These are phyloP conservation scores for Malania oleifera DNA, from an alignment of 164 flowering plant genomes.

Conservation along the genomic window DNA sequence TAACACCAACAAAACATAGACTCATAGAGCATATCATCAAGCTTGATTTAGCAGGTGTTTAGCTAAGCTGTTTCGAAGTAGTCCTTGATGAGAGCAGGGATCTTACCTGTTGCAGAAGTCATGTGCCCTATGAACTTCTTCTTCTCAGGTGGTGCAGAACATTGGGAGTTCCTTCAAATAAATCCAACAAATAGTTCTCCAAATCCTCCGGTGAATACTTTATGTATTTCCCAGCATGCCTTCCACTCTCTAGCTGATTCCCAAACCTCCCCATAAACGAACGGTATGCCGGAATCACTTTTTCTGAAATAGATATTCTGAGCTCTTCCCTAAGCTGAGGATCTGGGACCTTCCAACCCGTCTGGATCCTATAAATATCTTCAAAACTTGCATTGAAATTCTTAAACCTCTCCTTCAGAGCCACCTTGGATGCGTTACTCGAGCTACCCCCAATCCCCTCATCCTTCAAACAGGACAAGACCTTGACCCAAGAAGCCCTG, in stretches of 20 bases:
- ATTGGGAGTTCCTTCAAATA: constrained; percentile 68
- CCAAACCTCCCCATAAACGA: constrained; percentile 72
- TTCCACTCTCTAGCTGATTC: constrained; percentile 65
- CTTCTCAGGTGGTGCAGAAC: constrained; percentile 50
- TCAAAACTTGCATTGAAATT: constrained; percentile 72
- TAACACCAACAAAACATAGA: constrained; percentile 20
- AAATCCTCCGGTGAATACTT: constrained; percentile 78
- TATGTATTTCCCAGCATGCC: constrained; percentile 71
- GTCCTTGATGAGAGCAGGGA: constrained; percentile 16
- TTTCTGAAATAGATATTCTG: constrained; percentile 66
- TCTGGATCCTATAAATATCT: constrained; percentile 71
- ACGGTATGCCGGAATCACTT: constrained; percentile 77
- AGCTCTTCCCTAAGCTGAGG: constrained; percentile 78
- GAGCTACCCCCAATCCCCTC: constrained; percentile 77
- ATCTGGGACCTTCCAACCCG: constrained; percentile 81
- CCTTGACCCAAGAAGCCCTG: constrained; percentile 83
- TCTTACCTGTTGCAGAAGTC: constrained; percentile 25
- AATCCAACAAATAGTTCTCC: constrained; percentile 60
- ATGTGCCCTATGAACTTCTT: constrained; percentile 37
- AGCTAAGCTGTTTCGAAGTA: constrained; percentile 14
- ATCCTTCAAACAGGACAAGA: constrained; percentile 66
- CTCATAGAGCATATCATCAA: constrained; percentile 22
- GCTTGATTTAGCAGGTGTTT: constrained; percentile 14
- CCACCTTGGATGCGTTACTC: constrained; percentile 53
- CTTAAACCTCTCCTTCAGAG: constrained; percentile 78